These are phyloP conservation scores for Hymenoscyphus albidus DNA, from an alignment of 2,329 filamentous ascomycete species.

Conservation along the genomic window DNA sequence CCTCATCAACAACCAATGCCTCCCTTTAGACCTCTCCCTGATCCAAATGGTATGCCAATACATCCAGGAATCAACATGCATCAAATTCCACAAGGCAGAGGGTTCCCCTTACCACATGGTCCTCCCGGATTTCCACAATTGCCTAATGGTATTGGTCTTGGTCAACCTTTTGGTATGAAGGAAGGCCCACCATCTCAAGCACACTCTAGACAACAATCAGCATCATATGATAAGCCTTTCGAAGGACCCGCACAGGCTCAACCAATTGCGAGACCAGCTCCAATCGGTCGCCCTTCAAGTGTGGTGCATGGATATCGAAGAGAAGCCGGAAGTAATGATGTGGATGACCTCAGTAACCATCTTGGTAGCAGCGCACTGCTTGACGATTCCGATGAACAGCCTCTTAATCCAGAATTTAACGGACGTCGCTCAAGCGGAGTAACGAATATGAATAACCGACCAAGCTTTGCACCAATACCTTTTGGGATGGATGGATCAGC, in stretches of 20 bases:
- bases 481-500: conserved; percentile 33
- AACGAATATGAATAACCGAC: conserved; percentile 26
- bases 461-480: conserved; percentile 30
- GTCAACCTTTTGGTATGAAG: conserved; percentile 39
- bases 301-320: conserved; percentile 51
- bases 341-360: conserved; percentile 72
- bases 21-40: conserved; percentile 51
- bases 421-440: conserved; percentile 34
- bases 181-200: conserved; percentile 45
- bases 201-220: conserved; percentile 75
- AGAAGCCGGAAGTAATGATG: conserved; percentile 46
- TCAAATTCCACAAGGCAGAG: conserved; percentile 51
- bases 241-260: conserved; percentile 51
- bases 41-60: conserved; percentile 47
- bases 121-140: conserved; percentile 53
- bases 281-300: conserved; percentile 84
- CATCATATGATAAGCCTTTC: conserved; percentile 57
- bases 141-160: conserved; percentile 41
- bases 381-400: conserved; percentile 63
- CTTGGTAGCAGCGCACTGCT: conserved; percentile 88
- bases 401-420: conserved; percentile 38
- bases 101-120: conserved; percentile 37
- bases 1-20: conserved; percentile 49
- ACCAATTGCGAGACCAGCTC: conserved; percentile 76
- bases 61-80: conserved; percentile 60